Evolutionary conservation across 306 rosid genomes (phyloP), one percentile per base, ranked within the genome.

Genomic region (Pyrus communis): DNA sequence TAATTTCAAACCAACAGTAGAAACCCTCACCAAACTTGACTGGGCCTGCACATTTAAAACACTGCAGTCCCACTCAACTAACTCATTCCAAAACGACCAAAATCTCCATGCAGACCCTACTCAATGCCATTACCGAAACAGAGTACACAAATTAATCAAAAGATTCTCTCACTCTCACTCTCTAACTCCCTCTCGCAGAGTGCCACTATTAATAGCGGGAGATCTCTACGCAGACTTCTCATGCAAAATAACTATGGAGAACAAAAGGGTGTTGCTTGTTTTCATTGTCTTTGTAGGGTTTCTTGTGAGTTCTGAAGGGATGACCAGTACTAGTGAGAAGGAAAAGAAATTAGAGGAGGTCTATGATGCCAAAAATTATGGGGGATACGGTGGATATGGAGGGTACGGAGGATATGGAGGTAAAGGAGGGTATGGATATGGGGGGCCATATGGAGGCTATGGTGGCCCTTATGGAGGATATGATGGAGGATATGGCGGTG

Each of bases 151-250:
- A 67, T n/a, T 49, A 15, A 49, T 49, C 7, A 15, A 49, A 15
- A 19, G 42, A 38, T 76, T 62, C 73, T 51, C 73, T 54, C 52
- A 76, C 21, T 11, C 17, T 22, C 19, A 25, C 8, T 54, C 72
- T 70, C 76, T 38, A 49, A 51, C 49, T 30, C 46, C 68, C 55
- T 49, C 55, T 5, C 55, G 55, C 21, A 49, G 21, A 15, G 73
- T 40, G 28, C 25, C 52, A 21, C 65, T 88, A 88, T 83, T 81
- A 77, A 85, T 78, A 71, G 54, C 69, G 46, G 74, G n/a, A 21
- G 52, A 59, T 30, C 57, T 55, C n/a, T 13, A 74, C 11, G 30
- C 82, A 62, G 71, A 17, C 38, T 12, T 49, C 76, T 33, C 74
- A 64, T 66, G 49, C 80, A 74, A 70, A 69, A 19, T 31, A 22